These are phyloP conservation scores for Cercospora janseana DNA, from an alignment of 2,329 filamentous ascomycete genomes.

Conservation along the genomic window DNA sequence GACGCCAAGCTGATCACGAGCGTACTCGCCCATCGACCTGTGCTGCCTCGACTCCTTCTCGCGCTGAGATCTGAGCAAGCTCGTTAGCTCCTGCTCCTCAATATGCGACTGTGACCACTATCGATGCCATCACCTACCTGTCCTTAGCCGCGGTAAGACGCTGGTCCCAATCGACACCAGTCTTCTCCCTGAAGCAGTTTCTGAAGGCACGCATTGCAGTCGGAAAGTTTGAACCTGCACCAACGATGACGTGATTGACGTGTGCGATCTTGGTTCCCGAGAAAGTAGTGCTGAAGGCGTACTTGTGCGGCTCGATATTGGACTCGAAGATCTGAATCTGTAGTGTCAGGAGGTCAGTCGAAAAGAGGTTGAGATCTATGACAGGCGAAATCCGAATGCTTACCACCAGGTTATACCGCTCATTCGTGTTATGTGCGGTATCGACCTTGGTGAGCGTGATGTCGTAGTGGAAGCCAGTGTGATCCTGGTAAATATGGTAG, in stretches of 20 bases:
- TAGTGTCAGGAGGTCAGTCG: conserved; percentile 22
- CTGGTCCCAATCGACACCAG: conserved; percentile 43
- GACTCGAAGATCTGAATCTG: conserved; percentile 65
- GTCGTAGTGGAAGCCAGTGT: conserved; percentile 62
- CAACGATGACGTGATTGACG: conserved; percentile 34
- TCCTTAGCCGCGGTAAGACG: conserved; percentile 35
- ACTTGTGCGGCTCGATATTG: conserved; percentile 57
- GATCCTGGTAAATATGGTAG: conserved; percentile 65
- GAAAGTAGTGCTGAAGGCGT: conserved; percentile 54
- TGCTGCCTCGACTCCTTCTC: background rate
- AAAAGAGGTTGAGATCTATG: background rate
- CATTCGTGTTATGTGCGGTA: conserved; percentile 50
- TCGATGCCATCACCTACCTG: conserved; percentile 8
- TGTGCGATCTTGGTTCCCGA: conserved; percentile 24
- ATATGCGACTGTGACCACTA: background rate
- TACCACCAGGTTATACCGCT: conserved; percentile 62
- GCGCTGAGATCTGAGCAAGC: background rate
- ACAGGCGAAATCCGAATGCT: background rate
- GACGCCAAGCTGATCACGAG: background rate
- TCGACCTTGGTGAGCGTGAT: conserved; percentile 58
- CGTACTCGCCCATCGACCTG: conserved; percentile 6
- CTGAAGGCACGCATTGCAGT: conserved; percentile 41
- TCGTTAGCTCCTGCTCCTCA: background rate
- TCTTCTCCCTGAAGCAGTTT: conserved; percentile 42
- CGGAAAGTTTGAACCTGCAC: conserved; percentile 35